Percentiles rank a stretch among this genome's conserved stretches.
Evolutionary conservation across 495 filamentous ascomycete genomes (phyloP).

Genomic region (Oidiodendron maius): DNA sequence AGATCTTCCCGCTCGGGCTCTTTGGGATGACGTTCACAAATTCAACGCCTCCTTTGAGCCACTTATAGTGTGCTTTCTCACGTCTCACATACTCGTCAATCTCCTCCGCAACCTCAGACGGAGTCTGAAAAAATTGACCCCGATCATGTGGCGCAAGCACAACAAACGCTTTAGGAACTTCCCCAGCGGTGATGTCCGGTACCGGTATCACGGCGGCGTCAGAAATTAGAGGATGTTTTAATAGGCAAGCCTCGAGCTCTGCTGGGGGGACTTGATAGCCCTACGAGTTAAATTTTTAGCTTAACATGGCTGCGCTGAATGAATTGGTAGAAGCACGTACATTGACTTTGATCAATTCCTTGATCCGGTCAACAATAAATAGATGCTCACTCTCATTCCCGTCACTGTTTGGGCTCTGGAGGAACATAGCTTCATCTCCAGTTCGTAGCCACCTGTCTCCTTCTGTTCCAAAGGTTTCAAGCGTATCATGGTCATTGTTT

Average conservation of each 20-base stretch:
- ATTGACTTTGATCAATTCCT: slow-evolving; percentile 89
- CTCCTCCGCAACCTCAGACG: slow-evolving; percentile 69
- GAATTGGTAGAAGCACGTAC: slow-evolving; percentile 32
- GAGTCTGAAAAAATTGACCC: slow-evolving; percentile 66
- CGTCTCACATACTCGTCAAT: slow-evolving; percentile 71
- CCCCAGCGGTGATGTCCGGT: slow-evolving; percentile 6
- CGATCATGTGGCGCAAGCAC: background rate
- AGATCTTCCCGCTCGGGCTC: too few relatives aligned
- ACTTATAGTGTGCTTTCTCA: slow-evolving; percentile 80
- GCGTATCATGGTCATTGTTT: too few relatives aligned
- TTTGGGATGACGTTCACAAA: too few relatives aligned
- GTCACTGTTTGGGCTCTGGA: too few relatives aligned
- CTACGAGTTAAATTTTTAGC: slow-evolving; percentile 23
- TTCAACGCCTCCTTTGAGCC: too few relatives aligned
- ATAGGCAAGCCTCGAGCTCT: slow-evolving; percentile 71
- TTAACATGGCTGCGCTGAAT: background rate
- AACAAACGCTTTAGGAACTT: slow-evolving; percentile 5
- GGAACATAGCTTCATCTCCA: too few relatives aligned
- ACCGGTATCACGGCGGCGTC: slow-evolving; percentile 78
- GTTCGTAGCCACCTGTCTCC: too few relatives aligned
- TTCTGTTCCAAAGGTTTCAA: too few relatives aligned
- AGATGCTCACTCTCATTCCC: slow-evolving; percentile 63
- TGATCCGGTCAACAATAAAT: slow-evolving; percentile 76
- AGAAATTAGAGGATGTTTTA: slow-evolving; percentile 60
- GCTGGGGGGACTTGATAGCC: slow-evolving; percentile 84